Conservation (phyloP, 306 rosid genomes). For the Mucuna pruriens region DNA sequence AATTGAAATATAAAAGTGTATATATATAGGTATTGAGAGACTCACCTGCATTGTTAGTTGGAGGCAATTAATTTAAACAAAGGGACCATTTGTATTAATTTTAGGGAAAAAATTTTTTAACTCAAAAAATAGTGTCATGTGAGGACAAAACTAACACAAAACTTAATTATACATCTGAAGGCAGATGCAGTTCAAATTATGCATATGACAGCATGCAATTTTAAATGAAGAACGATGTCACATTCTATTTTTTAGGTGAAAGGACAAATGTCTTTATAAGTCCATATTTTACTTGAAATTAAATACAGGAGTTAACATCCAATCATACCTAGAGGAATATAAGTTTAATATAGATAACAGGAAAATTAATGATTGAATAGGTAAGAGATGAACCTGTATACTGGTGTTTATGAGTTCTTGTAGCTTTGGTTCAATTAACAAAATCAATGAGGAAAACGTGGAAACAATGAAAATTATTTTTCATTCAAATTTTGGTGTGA, state of each 20-base stretch:
- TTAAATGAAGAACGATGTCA: slow-evolving; percentile 16
- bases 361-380: slow-evolving; percentile 32
- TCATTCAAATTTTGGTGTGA: background rate
- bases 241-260: slow-evolving; percentile 10
- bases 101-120: background rate
- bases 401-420: slow-evolving; percentile 99
- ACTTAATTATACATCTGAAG: no score
- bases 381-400: slow-evolving; percentile 43
- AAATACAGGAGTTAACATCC: no score
- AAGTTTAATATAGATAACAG: slow-evolving; percentile 25
- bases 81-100: slow-evolving; percentile 1
- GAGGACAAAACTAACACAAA: background rate
- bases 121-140: background rate
- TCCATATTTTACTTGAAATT: slow-evolving; percentile 83
- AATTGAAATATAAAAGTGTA: background rate
- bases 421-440: slow-evolving; percentile 95
- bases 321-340: slow-evolving; percentile 77
- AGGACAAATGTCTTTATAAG: slow-evolving; percentile 44
- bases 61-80: background rate
- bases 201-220: no score
- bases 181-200: no score
- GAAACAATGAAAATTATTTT: background rate
- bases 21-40: background rate
- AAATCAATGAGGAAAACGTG: background rate
- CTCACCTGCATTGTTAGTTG: background rate